These are phyloP conservation scores for Periconia macrospinosa DNA, from an alignment of 2,329 filamentous ascomycete genomes.

Conservation along the genomic window DNA sequence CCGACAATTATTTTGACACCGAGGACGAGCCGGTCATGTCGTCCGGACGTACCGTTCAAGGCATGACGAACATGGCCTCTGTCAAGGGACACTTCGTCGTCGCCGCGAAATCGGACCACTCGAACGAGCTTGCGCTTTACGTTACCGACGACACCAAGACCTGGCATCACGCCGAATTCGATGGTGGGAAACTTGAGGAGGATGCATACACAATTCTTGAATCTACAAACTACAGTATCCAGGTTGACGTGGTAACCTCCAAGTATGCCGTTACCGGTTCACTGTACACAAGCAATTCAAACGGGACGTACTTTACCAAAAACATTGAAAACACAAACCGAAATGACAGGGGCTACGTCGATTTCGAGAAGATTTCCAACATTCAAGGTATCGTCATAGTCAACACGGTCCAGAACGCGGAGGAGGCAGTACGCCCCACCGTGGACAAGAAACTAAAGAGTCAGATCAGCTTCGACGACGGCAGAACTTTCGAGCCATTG, in stretches of 20 bases:
- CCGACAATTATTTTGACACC: slow-evolving; percentile 77
- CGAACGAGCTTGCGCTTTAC: slow-evolving; percentile 89
- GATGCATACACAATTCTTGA: slow-evolving; percentile 90
- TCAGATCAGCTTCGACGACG: slow-evolving; percentile 93
- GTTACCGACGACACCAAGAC: slow-evolving; percentile 79
- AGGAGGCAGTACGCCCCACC: slow-evolving; percentile 63
- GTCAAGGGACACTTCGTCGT: slow-evolving; percentile 88
- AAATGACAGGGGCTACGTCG: slow-evolving; percentile 73
- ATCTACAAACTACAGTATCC: slow-evolving; percentile 96
- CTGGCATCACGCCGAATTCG: slow-evolving; percentile 93
- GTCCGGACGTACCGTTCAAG: slow-evolving; percentile 71
- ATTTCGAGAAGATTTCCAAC: slow-evolving; percentile 90
- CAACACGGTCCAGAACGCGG: slow-evolving; percentile 85
- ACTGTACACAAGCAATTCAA: slow-evolving; percentile 94
- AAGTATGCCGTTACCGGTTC: slow-evolving; percentile 74
- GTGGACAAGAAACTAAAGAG: slow-evolving; percentile 71
- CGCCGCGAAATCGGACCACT: slow-evolving; percentile 76
- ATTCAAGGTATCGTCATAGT: slow-evolving; percentile 92
- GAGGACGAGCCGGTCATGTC: slow-evolving; percentile 76
- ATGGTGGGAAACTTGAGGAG: slow-evolving; percentile 80
- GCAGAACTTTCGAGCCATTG: slow-evolving; percentile 77
- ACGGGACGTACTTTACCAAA: slow-evolving; percentile 92
- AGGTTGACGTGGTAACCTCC: slow-evolving; percentile 85
- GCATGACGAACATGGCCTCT: slow-evolving; percentile 77
- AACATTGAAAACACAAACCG: slow-evolving; percentile 94